These are phyloP conservation scores for Zygoascus hellenicus DNA, from an alignment of 1,139 yeast species.

Conservation along the genomic window DNA sequence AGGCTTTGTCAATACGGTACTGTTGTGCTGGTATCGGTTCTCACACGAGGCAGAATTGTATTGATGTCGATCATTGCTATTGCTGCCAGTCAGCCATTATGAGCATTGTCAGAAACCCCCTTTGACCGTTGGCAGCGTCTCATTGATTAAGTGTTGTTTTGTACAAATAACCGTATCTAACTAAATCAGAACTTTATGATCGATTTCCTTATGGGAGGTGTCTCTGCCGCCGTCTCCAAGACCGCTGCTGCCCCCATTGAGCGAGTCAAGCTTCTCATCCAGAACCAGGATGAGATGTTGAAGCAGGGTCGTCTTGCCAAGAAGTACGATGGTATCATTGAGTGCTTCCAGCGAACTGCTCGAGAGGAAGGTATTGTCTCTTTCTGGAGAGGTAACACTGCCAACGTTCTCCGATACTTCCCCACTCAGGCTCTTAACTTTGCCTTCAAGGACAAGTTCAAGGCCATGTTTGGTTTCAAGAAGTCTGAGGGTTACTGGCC, in stretches of 20 bases:
- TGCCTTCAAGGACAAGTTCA: constrained; percentile 80
- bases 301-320: constrained; percentile 70
- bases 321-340: constrained; percentile 62
- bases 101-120: too few species aligned
- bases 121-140: too few species aligned
- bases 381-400: constrained; percentile 84
- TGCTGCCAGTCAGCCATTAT: too few species aligned
- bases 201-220: constrained; percentile 76
- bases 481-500: constrained; percentile 60
- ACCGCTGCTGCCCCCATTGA: constrained; percentile 83
- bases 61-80: too few species aligned
- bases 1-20: too few species aligned
- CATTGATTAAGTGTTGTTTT: too few species aligned
- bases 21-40: too few species aligned
- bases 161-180: neutral
- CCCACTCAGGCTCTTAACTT: constrained; percentile 82
- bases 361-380: constrained; percentile 65
- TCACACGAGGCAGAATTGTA: too few species aligned
- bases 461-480: constrained; percentile 70
- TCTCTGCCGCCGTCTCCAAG: constrained; percentile 79
- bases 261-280: constrained; percentile 74
- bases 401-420: constrained; percentile 79
- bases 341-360: constrained; percentile 68
- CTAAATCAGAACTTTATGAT: constrained; percentile 36
- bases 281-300: constrained; percentile 79